Evolutionary conservation across 2,329 filamentous ascomycete species (phyloP).

Genomic region (Aulographum hederae): DNA sequence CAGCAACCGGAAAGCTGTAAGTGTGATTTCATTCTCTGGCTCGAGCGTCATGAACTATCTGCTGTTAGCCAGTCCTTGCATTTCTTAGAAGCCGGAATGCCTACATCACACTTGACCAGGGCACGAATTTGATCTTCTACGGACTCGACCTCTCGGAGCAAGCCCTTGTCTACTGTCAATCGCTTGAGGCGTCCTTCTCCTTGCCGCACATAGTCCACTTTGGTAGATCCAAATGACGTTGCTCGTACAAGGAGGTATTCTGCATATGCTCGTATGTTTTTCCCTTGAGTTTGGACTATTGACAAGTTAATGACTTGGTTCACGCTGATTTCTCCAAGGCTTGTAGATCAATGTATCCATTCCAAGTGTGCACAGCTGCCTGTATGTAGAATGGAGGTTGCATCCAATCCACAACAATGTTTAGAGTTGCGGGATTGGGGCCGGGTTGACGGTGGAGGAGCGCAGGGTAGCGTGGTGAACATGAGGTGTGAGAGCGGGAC

Average conservation of each 20-base stretch:
- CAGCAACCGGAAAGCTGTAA: slow-evolving; percentile 81
- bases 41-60: slow-evolving; percentile 66
- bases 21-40: slow-evolving; percentile 87
- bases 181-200: slow-evolving; percentile 72
- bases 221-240: slow-evolving; percentile 65
- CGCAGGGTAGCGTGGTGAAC: no score
- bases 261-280: slow-evolving; percentile 84
- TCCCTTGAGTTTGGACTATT: slow-evolving; percentile 78
- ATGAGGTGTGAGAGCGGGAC: no score
- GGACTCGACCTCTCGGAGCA: slow-evolving; percentile 77
- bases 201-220: slow-evolving; percentile 73
- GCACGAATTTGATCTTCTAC: slow-evolving; percentile 78
- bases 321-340: no score
- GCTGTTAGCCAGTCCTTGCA: no score
- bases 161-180: slow-evolving; percentile 74
- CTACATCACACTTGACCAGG: slow-evolving; percentile 74
- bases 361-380: no score
- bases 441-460: no score
- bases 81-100: slow-evolving; percentile 19
- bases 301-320: no score
- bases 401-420: no score
- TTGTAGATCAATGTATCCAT: no score
- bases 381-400: no score
- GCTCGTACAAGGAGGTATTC: slow-evolving; percentile 73
- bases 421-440: no score